Percentiles rank a stretch among this genome's conserved stretches.
Evolutionary conservation across 2,329 filamentous ascomycete species (phyloP).

Genomic region (Rhinocladiella similis): DNA sequence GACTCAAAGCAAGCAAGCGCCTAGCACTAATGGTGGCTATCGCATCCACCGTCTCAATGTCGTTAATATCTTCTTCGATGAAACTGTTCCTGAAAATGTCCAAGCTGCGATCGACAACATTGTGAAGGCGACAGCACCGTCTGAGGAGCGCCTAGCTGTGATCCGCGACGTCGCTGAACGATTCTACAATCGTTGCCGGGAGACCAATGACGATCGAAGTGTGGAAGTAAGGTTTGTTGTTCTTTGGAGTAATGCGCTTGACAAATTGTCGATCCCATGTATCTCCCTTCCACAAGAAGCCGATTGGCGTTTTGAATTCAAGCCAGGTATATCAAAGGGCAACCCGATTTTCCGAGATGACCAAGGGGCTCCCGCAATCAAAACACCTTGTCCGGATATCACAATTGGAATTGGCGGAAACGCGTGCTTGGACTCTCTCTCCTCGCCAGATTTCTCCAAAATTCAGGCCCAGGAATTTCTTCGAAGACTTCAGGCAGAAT

Average conservation of each 20-base stretch:
- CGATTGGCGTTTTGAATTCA: slow-evolving; percentile 9
- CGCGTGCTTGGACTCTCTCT: slow-evolving; percentile 3
- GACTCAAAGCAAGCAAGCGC: slow-evolving; percentile 3
- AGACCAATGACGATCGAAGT: slow-evolving; percentile 2
- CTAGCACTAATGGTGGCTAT: slow-evolving; percentile 9
- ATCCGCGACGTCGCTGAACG: slow-evolving; percentile 1
- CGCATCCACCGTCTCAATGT: slow-evolving; percentile 1
- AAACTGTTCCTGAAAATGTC: not conserved
- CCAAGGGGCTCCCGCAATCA: slow-evolving; percentile 6
- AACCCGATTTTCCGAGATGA: slow-evolving; percentile 5
- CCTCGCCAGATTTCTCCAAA: slow-evolving; percentile 1
- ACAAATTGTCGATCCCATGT: not conserved
- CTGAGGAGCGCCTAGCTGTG: slow-evolving; percentile 4
- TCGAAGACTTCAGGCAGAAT: slow-evolving; percentile 4
- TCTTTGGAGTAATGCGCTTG: slow-evolving; percentile 7
- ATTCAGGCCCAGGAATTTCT: slow-evolving; percentile 7
- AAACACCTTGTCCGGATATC: slow-evolving; percentile 11
- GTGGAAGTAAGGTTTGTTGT: slow-evolving; percentile 2
- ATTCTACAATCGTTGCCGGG: slow-evolving; percentile 5
- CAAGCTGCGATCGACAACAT: slow-evolving; percentile 6
- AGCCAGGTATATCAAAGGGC: slow-evolving; percentile 5
- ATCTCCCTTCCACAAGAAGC: slow-evolving; percentile 3
- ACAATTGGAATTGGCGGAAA: slow-evolving; percentile 5
- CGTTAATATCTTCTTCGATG: slow-evolving; percentile 8
- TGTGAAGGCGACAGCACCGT: slow-evolving; percentile 2